Conservation (phyloP, 2,329 filamentous ascomycete species). For the Dactylellina sp. region DNA sequence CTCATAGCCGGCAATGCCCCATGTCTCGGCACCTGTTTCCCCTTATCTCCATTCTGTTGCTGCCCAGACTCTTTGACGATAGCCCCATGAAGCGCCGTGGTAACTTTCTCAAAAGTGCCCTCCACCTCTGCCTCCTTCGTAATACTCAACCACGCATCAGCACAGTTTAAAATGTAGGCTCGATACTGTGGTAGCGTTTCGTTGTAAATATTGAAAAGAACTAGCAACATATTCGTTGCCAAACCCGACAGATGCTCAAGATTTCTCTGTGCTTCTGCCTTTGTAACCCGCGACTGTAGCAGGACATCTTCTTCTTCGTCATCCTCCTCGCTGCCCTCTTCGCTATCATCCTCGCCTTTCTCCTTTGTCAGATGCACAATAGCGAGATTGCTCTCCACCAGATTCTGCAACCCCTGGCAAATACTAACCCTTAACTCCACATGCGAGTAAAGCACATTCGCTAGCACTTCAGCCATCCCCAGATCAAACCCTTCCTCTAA, state of each 20-base stretch:
- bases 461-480: conserved; percentile 85
- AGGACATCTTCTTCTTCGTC: conserved; percentile 70
- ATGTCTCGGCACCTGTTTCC: conserved; percentile 73
- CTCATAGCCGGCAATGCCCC: conserved; percentile 88
- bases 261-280: conserved; percentile 80
- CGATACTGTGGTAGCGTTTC: conserved; percentile 93
- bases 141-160: conserved; percentile 93
- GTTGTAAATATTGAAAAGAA: conserved; percentile 99
- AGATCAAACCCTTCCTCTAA: conserved; percentile 81
- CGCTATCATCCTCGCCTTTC: conserved; percentile 58
- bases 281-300: conserved; percentile 81
- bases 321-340: conserved; percentile 68
- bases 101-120: conserved; percentile 88
- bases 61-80: conserved; percentile 67
- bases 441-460: conserved; percentile 92
- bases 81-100: conserved; percentile 81
- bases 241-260: conserved; percentile 82
- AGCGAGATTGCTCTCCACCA: conserved; percentile 91
- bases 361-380: conserved; percentile 71
- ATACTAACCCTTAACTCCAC: conserved; percentile 86
- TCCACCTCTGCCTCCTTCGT: conserved; percentile 81
- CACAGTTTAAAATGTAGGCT: conserved; percentile 89
- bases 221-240: conserved; percentile 88
- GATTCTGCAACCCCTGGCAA: conserved; percentile 83
- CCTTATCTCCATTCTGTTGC: conserved; percentile 11